Evolutionary conservation across 805 yeast genomes (phyloP).

Genomic region (Candida mattraensis): DNA sequence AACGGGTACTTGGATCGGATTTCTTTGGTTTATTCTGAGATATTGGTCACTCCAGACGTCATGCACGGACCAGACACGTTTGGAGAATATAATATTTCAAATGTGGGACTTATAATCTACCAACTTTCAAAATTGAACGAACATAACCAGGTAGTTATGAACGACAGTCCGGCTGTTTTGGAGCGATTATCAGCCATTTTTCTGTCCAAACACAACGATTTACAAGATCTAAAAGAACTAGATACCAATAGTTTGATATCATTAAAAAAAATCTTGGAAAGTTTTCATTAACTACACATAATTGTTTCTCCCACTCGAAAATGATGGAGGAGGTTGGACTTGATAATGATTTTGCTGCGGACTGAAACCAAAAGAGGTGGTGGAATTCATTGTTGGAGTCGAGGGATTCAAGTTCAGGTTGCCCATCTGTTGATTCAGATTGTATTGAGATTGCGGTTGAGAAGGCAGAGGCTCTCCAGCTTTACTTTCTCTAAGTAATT

Average conservation of each 20-base stretch:
- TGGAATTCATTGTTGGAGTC: conserved; percentile 1
- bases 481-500: conserved; percentile 38
- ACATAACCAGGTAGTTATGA: conserved; percentile 15
- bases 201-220: conserved; percentile 15
- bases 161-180: conserved; percentile 23
- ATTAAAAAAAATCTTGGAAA: neutral
- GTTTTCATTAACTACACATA: neutral
- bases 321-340: conserved; percentile 13
- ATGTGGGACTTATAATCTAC: conserved; percentile 15
- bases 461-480: conserved; percentile 13
- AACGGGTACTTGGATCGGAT: conserved; percentile 27
- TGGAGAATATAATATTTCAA: conserved; percentile 15
- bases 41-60: conserved; percentile 14
- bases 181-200: conserved; percentile 18
- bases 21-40: conserved; percentile 23
- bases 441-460: conserved; percentile 10
- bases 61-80: conserved; percentile 2
- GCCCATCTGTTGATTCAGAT: conserved; percentile 8
- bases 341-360: conserved; percentile 18
- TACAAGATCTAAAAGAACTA: conserved; percentile 18
- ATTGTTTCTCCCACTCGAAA: conserved; percentile 2
- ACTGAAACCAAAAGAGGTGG: conserved; percentile 13
- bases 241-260: too few species aligned
- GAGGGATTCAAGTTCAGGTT: conserved; percentile 10
- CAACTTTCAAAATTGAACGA: conserved; percentile 16